Conservation (phyloP, 768 basidiomycete species). For the Tylopilus vinaceipallidus region DNA sequence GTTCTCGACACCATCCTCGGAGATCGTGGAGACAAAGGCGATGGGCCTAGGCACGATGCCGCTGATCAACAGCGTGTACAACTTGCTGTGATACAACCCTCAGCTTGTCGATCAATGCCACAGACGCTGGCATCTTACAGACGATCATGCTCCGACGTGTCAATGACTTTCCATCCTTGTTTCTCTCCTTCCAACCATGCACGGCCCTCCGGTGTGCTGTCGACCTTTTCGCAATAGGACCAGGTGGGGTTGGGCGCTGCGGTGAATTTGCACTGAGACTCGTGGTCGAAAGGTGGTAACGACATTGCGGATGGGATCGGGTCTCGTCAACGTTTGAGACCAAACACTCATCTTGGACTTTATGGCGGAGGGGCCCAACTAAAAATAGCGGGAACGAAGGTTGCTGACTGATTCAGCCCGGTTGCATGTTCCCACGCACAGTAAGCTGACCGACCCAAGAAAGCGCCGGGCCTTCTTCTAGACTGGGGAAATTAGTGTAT, state of each 20-base stretch:
- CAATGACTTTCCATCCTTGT: constrained; percentile 35
- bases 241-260: constrained; percentile 33
- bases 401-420: too few relatives aligned
- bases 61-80: constrained; percentile 37
- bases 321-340: too few relatives aligned
- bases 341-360: too few relatives aligned
- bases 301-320: constrained; percentile 19
- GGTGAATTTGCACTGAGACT: constrained; percentile 21
- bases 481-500: too few relatives aligned
- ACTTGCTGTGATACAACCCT: constrained; percentile 9
- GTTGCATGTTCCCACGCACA: too few relatives aligned
- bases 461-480: too few relatives aligned
- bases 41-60: constrained; percentile 46
- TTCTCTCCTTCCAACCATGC: constrained; percentile 36
- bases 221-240: constrained; percentile 30
- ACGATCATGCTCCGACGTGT: constrained; percentile 29
- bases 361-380: too few relatives aligned
- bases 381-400: too few relatives aligned
- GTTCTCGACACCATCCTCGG: constrained; percentile 35
- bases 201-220: constrained; percentile 28
- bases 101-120: not conserved
- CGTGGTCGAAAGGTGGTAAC: constrained; percentile 28
- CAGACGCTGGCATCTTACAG: constrained; percentile 16
- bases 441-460: too few relatives aligned
- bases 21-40: constrained; percentile 41